Conservation (phyloP, 23 red algal species). For the Chondrus crispus region DNA sequence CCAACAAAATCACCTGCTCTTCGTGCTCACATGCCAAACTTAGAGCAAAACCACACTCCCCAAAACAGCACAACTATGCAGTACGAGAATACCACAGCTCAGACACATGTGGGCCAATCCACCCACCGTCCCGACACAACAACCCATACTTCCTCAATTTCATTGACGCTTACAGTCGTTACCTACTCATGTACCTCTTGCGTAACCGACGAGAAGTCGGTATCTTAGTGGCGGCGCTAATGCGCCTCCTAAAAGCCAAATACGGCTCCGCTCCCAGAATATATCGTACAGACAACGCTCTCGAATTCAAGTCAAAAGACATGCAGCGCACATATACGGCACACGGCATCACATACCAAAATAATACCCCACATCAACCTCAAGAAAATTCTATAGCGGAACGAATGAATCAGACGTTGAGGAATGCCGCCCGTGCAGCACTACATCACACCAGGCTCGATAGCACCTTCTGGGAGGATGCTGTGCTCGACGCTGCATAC, state of each 20-base stretch:
- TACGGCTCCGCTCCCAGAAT: background rate
- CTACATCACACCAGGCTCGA: background rate
- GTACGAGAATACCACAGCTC: background rate
- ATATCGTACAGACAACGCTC: background rate
- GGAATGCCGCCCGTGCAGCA: background rate
- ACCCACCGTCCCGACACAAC: background rate
- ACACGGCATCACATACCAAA: background rate
- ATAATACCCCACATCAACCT: background rate
- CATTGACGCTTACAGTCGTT: slow-evolving; percentile 10
- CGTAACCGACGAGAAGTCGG: background rate
- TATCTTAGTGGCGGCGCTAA: background rate
- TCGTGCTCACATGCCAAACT: background rate
- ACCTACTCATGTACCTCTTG: background rate
- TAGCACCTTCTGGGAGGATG: slow-evolving; percentile 3
- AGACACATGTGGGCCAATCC: slow-evolving; percentile 13
- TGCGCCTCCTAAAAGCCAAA: background rate
- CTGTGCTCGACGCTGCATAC: slow-evolving; percentile 6
- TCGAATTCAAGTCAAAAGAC: background rate
- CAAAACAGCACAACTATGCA: background rate
- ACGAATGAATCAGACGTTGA: slow-evolving; percentile 18
- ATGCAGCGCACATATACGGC: background rate
- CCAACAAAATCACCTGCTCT: background rate
- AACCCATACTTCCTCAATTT: slow-evolving; percentile 29
- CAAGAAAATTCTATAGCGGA: slow-evolving; percentile 25
- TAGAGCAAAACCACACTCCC: background rate